These are phyloP conservation scores for Tricholoma flavovirens DNA, from an alignment of 768 basidiomycete species.

Conservation along the genomic window DNA sequence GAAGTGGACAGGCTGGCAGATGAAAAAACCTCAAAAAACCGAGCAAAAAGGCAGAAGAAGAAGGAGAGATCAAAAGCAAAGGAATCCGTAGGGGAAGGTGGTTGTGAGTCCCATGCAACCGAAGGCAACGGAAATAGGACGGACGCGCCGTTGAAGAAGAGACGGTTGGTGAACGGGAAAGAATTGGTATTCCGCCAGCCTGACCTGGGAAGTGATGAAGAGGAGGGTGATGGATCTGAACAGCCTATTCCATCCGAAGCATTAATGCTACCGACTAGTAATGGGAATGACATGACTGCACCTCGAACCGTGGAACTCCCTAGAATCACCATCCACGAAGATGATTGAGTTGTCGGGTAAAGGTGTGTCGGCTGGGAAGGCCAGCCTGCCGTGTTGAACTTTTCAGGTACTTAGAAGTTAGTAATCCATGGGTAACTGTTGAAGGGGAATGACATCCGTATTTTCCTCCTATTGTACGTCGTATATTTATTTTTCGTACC, in stretches of 20 bases:
- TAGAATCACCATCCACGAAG: constrained; percentile 9
- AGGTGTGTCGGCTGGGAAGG: not conserved
- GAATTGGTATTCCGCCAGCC: constrained; percentile 52
- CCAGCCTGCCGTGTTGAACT: not conserved
- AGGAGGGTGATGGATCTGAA: constrained; percentile 2
- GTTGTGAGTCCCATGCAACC: constrained; percentile 1
- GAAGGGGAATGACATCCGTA: not conserved
- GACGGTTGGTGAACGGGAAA: constrained; percentile 73
- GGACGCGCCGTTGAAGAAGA: constrained; percentile 63
- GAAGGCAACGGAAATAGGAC: constrained; percentile 15
- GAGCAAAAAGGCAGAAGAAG: constrained; percentile 90
- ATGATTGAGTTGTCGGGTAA: constrained; percentile 1
- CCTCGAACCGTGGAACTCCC: constrained; percentile 5
- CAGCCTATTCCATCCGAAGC: not conserved
- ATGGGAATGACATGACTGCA: not conserved
- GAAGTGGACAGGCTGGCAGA: constrained; percentile 69
- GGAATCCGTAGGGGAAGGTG: constrained; percentile 22
- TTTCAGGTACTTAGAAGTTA: not conserved
- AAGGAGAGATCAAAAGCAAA: constrained; percentile 63
- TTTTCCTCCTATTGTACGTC: not conserved
- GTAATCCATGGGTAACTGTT: not conserved
- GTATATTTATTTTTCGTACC: not conserved
- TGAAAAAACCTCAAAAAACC: constrained; percentile 92
- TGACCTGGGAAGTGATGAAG: constrained; percentile 35
- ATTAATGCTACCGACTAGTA: not conserved